Percentiles rank a stretch among this genome's conserved stretches.
These are phyloP conservation scores for Cornus controversa DNA, from an alignment of 148 eudicot genomes.

Conservation along the genomic window DNA sequence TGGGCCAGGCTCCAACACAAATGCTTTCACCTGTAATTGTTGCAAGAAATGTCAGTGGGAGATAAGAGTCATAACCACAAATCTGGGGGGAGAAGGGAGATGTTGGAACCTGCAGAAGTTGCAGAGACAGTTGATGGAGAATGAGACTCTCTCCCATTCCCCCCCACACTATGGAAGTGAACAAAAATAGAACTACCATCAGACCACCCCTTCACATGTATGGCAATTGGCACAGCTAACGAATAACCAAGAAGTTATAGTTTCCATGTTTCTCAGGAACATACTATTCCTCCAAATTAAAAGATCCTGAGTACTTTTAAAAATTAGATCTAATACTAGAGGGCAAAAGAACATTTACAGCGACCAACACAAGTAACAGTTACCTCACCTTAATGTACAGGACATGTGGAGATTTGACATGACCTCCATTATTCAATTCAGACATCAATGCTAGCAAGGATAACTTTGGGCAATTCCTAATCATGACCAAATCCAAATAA, in stretches of 20 bases:
- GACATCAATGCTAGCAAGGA: slow-evolving; percentile 61
- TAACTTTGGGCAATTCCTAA: slow-evolving; percentile 62
- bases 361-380: background rate
- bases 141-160: too few species aligned
- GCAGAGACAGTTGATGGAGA: too few species aligned
- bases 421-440: slow-evolving; percentile 59
- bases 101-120: too few species aligned
- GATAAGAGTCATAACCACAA: too few species aligned
- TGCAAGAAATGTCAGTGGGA: background rate
- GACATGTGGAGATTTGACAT: slow-evolving; percentile 80
- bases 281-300: background rate
- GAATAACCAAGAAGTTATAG: background rate
- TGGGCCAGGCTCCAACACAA: slow-evolving; percentile 77
- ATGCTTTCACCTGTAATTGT: slow-evolving; percentile 68
- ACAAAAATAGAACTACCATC: background rate
- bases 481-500: slow-evolving; percentile 71
- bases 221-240: background rate
- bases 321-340: background rate
- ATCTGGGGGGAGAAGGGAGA: too few species aligned
- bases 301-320: background rate
- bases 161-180: too few species aligned
- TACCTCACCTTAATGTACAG: slow-evolving; percentile 70
- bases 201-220: background rate
- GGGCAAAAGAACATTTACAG: background rate
- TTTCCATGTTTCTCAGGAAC: background rate